Percentiles rank a stretch among this genome's conserved stretches.
Evolutionary conservation across 495 filamentous ascomycete genomes (phyloP).

Genomic region (Talaromyces proteolyticus): DNA sequence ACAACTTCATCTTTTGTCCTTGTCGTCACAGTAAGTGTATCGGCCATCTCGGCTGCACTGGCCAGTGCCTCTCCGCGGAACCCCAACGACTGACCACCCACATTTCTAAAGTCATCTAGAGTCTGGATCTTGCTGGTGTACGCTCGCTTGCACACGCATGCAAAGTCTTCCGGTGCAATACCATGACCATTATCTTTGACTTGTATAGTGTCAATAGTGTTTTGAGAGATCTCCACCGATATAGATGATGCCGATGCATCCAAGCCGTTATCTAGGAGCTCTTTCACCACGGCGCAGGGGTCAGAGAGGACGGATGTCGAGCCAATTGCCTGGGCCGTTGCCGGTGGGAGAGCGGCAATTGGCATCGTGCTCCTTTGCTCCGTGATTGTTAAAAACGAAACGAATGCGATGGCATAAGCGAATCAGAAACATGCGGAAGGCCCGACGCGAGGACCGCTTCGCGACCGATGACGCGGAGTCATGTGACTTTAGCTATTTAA

Average conservation of each 20-base stretch:
- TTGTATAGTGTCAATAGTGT: conserved; percentile 77
- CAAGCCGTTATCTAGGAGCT: conserved; percentile 86
- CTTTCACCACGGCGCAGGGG: conserved; percentile 73
- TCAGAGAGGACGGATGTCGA: conserved; percentile 69
- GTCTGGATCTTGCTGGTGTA: conserved; percentile 83
- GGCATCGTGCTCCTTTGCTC: conserved; percentile 37
- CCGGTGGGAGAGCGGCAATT: conserved; percentile 61
- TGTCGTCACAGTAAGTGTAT: conserved; percentile 61
- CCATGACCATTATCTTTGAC: conserved; percentile 88
- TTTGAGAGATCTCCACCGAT: conserved; percentile 64
- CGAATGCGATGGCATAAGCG: no score
- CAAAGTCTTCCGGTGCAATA: conserved; percentile 65
- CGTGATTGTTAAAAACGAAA: no score
- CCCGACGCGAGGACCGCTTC: neutral
- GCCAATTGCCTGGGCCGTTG: conserved; percentile 61
- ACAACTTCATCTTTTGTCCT: conserved; percentile 64
- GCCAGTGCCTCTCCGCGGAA: conserved; percentile 88
- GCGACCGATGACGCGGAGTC: neutral
- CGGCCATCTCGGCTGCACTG: conserved; percentile 64
- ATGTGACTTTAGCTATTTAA: no score
- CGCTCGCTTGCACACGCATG: conserved; percentile 58
- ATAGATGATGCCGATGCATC: conserved; percentile 75
- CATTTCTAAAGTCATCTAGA: conserved; percentile 60
- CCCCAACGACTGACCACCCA: conserved; percentile 67
- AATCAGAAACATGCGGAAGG: no score